Base-by-base conservation (phyloP, 2,329 filamentous ascomycete species). In the Amesomyces nigricolor region DNA sequence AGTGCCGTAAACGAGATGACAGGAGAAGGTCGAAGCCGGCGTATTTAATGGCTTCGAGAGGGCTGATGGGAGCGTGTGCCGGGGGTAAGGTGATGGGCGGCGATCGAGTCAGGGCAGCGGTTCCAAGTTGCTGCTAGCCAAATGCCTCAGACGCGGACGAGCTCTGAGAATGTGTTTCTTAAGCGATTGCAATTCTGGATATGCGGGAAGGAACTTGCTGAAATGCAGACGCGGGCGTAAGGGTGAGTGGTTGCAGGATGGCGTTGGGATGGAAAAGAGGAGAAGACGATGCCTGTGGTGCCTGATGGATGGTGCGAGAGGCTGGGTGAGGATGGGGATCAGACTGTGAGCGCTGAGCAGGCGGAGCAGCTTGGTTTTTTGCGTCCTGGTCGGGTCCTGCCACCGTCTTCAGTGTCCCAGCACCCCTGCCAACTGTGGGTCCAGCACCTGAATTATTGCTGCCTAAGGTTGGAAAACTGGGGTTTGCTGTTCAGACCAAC, bases 131-230 rank as follows among this genome's bases (percentile, higher is more conserved):
- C 47, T 58, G 50, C 47, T 58, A 48, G 50, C 58, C 61, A 65
- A 65, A 65, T 65, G 59, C 62, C 63, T 63, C 63, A 64, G 63
- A 47, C 57, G 60, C 58, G 54, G 54, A 56, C 37, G 38, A 49
- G 49, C 14, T n/a, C 58, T 26, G 50, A 51, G 19, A 37, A 40
- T 40, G 49, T 30, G 50, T 37, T 13, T 17, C 19, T 19, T 30
- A 6, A 50, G 47, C 40, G 52, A 54, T 49, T 57, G 58, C 42
- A 35, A 51, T 51, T 38, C 32, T 19, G 45, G 44, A 32, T 5
- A 16, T 46, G n/a, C 6, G 39, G 29, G n/a, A 56, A 16, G 35
- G 30, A 37, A 16, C n/a, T 11, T 26, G 17, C 11, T 6, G 30
- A 45, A 22, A 32, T 39, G 16, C n/a, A 39, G 38, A 53, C 54